A percentile compares a stretch with the other conserved stretches of the same genome.
Conservation (phyloP, 768 basidiomycete genomes). For the Mycena pura region DNA sequence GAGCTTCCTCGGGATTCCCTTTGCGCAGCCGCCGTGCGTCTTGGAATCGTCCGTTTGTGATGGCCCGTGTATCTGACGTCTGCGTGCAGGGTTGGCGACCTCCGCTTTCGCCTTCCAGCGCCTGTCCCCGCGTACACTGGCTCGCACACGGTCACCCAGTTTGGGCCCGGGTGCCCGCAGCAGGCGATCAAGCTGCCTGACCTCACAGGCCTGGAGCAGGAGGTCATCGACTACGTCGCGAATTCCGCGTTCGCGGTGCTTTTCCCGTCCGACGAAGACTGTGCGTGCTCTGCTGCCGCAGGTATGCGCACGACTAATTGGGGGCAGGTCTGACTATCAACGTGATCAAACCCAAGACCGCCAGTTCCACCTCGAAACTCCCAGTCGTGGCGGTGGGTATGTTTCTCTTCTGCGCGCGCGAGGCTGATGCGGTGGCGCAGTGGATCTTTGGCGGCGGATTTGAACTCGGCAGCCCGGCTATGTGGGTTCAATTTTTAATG, state of each 20-base stretch:
- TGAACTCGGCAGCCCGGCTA: conserved; percentile 26
- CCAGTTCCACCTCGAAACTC: conserved; percentile 44
- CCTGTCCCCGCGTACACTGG: conserved; percentile 46
- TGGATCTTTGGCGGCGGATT: conserved; percentile 54
- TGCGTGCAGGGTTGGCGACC: conserved; percentile 18
- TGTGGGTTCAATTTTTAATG: conserved; percentile 15
- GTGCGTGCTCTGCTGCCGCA: conserved; percentile 37
- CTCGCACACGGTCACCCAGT: conserved; percentile 43
- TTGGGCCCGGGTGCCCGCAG: conserved; percentile 57
- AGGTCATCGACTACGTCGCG: conserved; percentile 37
- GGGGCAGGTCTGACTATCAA: conserved; percentile 51
- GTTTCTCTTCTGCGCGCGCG: not conserved
- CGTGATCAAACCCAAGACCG: conserved; percentile 48
- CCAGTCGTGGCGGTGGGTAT: conserved; percentile 56
- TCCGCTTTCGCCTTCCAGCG: conserved; percentile 49
- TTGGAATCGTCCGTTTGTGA: not conserved
- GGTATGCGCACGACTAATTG: not conserved
- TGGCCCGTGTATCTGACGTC: conserved; percentile 23
- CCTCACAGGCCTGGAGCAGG: conserved; percentile 35
- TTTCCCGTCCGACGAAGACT: conserved; percentile 49
- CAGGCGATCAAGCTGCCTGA: conserved; percentile 43
- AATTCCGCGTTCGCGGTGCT: conserved; percentile 34
- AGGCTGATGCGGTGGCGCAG: conserved; percentile 26
- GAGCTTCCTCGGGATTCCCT: conserved; percentile 48
- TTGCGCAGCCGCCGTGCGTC: conserved; percentile 45